Percentiles rank a stretch among this genome's conserved stretches.
Evolutionary conservation across 768 basidiomycete species (phyloP).

Genomic region (Scleroderma bovista): DNA sequence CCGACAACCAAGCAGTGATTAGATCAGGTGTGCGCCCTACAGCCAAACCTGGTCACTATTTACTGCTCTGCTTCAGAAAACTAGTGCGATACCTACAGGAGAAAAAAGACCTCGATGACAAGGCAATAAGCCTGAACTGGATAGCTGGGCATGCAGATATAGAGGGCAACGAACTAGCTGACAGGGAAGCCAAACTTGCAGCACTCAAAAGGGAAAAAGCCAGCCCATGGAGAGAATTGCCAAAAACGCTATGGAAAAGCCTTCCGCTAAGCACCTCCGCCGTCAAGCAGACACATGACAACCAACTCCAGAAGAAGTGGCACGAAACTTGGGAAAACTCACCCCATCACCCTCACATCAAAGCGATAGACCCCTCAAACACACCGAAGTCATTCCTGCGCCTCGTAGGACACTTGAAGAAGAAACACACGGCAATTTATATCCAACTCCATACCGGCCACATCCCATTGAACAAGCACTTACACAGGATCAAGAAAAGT

Average conservation of each 20-base stretch:
- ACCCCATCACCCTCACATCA: neutral
- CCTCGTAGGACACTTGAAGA: neutral
- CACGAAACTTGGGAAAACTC: neutral
- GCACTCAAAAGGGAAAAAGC: neutral
- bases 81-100: neutral
- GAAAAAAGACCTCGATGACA: neutral
- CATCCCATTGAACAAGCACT: neutral
- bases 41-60: neutral
- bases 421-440: neutral
- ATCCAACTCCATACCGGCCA: neutral
- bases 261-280: neutral
- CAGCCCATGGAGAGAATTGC: no score
- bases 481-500: no score
- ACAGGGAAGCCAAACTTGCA: neutral
- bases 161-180: neutral
- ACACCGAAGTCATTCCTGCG: neutral
- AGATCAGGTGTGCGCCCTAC: neutral
- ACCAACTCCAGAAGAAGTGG: neutral
- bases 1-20: neutral
- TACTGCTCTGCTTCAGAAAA: neutral
- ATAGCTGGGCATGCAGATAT: neutral
- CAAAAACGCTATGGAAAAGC: no score
- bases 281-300: neutral
- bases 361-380: neutral
- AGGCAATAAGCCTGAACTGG: neutral